Base-by-base conservation (phyloP, 139 green algal species). In the Coccomyxa sp. region DNA sequence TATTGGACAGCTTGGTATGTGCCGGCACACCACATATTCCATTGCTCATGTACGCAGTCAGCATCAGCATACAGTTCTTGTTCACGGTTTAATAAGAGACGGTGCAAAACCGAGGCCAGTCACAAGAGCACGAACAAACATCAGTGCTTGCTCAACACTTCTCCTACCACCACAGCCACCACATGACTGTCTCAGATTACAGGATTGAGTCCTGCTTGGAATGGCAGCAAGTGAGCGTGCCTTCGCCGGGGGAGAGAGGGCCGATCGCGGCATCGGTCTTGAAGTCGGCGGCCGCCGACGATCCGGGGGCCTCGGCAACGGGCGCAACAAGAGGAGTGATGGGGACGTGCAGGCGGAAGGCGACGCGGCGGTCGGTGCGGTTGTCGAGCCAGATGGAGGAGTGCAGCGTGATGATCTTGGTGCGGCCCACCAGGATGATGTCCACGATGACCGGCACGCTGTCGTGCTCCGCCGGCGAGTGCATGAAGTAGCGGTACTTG, bases 401-500 rank as follows among this genome's bases (percentile, higher is more conserved):
- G 87, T 95, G 94, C 51, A 97, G 83, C 13, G 87, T 93, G 81
- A 97, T 89, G 79, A 95, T 93, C 85, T 86, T 86, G 57, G 83
- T 86, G 27, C 83, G 67, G 28, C 77, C 77, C 76, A 80, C 91
- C 82, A 98, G 88, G 71, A 92, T 91, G 71, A 98, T 93, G 83
- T 97, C 94, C 63, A 97, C 90, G 25, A 97, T 88, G 76, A 96
- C 79, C 23, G 92, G 90, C 66, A 95, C 82, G 7, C 63, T 81
- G 60, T 86, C 81, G 59, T 92, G 88, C 81, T 94, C 86, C 16
- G 88, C 76, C 0, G 94, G 91, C 0, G 84, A 91, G 38, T 90
- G 67, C 86, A 96, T 90, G 45, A 87, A 81, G 91, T 98, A 97
- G 58, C 90, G 88, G 90, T 97, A 98, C 89, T 97, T 97, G 85